Conservation (phyloP, 345 rosid genomes). For the Eucalyptus shirleyi region DNA sequence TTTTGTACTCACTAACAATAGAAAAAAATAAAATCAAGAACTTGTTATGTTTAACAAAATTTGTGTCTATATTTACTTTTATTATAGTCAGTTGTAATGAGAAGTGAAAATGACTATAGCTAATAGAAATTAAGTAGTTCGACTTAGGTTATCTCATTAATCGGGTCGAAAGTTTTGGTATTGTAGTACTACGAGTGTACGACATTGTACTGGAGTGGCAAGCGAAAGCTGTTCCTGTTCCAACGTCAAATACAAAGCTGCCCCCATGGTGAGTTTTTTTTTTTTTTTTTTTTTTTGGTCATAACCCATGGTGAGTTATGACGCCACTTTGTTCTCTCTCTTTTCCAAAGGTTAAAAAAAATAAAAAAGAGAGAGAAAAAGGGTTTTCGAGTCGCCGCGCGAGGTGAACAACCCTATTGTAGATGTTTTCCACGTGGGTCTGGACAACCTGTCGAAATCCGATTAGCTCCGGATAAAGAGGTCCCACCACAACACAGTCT, state of each 20-base stretch:
- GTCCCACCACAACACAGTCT: neutral
- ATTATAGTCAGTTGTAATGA: too few relatives aligned
- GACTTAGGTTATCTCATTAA: neutral
- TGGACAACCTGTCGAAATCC: neutral
- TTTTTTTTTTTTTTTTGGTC: too few relatives aligned
- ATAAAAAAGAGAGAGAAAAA: neutral
- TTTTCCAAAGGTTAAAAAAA: neutral
- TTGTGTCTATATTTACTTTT: too few relatives aligned
- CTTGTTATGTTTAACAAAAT: too few relatives aligned
- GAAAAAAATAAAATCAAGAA: too few relatives aligned
- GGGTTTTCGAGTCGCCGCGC: neutral
- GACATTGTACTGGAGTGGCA: neutral
- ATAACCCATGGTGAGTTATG: neutral
- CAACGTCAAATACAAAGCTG: neutral
- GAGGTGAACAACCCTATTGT: neutral
- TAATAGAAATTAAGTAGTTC: too few relatives aligned
- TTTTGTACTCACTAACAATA: too few relatives aligned
- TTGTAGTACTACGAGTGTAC: neutral
- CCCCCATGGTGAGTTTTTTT: neutral
- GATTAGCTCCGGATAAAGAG: neutral
- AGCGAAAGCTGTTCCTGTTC: neutral
- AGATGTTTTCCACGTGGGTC: neutral
- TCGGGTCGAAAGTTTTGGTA: neutral
- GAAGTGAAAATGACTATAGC: too few relatives aligned
- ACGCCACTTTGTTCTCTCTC: neutral